phyloP scores from a whole-genome alignment of 164 flowering plant species.

The Paratinospora sagittata region DNA sequence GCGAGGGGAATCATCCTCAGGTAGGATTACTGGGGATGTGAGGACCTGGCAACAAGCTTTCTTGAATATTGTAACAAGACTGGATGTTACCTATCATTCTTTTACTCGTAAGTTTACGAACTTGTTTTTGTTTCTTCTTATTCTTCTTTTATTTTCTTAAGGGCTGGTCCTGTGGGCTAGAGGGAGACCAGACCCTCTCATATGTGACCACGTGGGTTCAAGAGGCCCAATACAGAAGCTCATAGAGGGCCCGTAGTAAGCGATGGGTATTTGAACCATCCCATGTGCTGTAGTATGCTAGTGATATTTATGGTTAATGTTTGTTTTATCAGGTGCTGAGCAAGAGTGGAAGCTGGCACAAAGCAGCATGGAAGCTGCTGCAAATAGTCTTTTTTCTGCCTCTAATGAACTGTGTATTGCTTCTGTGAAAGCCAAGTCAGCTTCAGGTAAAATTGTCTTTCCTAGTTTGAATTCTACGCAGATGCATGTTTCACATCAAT shows the following conservation, averaged over 20 bases:
- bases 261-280: too few species aligned
- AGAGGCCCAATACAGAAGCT: too few species aligned
- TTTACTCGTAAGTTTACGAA: slow-evolving; percentile 56
- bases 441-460: slow-evolving; percentile 53
- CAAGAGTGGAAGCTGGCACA: slow-evolving; percentile 86
- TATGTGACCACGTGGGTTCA: too few species aligned
- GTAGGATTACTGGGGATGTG: slow-evolving; percentile 44
- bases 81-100: slow-evolving; percentile 80
- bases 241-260: too few species aligned
- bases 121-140: neutral
- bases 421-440: slow-evolving; percentile 72
- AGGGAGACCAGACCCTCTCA: too few species aligned
- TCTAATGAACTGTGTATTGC: slow-evolving; percentile 67
- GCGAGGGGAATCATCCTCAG: slow-evolving; percentile 41
- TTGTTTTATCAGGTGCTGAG: slow-evolving; percentile 57
- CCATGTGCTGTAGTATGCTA: neutral
- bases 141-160: too few species aligned
- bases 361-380: slow-evolving; percentile 76
- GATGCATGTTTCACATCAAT: slow-evolving; percentile 2
- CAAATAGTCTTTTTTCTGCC: slow-evolving; percentile 61
- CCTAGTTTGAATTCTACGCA: neutral
- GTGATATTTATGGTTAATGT: neutral
- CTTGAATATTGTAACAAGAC: slow-evolving; percentile 57
- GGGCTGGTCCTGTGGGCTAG: too few species aligned
- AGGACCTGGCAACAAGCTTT: slow-evolving; percentile 86